Evolutionary conservation across 768 basidiomycete genomes (phyloP), one percentile per base, ranked within the genome.

Genomic region (Pholiota conissans): DNA sequence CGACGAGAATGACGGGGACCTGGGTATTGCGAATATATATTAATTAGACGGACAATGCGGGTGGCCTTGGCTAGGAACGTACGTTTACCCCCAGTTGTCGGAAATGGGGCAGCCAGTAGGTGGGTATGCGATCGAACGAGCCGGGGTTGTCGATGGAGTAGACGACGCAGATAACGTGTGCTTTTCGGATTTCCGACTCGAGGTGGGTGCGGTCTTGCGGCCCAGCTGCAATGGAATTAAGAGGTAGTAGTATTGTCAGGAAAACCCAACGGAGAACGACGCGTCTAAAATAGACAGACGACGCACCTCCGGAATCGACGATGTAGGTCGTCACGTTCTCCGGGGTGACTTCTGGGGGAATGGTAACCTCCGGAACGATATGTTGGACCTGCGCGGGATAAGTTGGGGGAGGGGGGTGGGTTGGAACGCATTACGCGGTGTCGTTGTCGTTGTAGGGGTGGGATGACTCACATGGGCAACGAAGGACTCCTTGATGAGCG

Each of bases 301-400:
- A 79, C 86, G 61, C 66, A 95, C 96, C 89, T 72, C 95, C 95
- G 49, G 96, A 95, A 74, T 99, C 96, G 52, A 98, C 92, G 60
- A 99, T 98, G 69, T 95, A 93, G 3, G 95, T 98, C 1, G 96
- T 98, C 37, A 99, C 93, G 69, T 97, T 95, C 76, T 96, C 95
- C 49, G 96, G 93, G 20, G 95, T 96, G 47, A 97, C 93, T 74
- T 95, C 93, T 65, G 95, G 94, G 6, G 96, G 97, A 55, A 99
- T 97, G 6, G 96, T 98, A 46, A 99, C 95, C 73, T 98, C 96
- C 3, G 96, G 96, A 37, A 98, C 89, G 66, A 96, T 81, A 65
- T 93, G 91, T 73, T 96, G 94, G 46, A 97, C 95, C 95, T 97
- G 67, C 4, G 30, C 30, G 56, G 34, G 45, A 32, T 18, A 34